Evolutionary conservation across 768 basidiomycete species (phyloP).

Genomic region (Suillus alpinus): DNA sequence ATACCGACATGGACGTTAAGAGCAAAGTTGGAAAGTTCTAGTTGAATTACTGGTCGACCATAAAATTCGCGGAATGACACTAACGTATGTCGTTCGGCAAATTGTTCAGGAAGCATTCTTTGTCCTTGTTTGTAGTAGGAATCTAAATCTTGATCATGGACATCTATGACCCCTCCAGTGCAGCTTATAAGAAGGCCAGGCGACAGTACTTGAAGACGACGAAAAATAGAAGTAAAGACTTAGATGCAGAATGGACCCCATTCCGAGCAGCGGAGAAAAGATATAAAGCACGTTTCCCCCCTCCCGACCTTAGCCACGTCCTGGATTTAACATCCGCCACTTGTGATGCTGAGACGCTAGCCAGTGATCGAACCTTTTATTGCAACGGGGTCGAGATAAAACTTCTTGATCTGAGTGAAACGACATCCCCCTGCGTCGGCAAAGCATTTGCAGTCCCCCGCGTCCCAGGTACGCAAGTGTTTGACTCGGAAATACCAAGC

Average conservation of each 20-base stretch:
- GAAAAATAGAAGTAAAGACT: constrained; percentile 43
- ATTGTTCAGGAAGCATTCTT: constrained; percentile 9
- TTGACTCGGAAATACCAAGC: neutral
- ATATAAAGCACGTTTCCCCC: constrained; percentile 78
- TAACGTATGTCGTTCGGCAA: constrained; percentile 9
- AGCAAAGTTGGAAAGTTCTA: neutral
- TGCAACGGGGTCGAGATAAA: constrained; percentile 31
- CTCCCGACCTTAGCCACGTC: constrained; percentile 65
- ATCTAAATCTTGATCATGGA: constrained; percentile 4
- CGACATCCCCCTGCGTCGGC: neutral
- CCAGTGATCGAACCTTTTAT: constrained; percentile 48
- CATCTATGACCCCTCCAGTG: constrained; percentile 44
- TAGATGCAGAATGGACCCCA: constrained; percentile 62
- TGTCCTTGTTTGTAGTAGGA: constrained; percentile 26
- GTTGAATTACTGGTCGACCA: constrained; percentile 8
- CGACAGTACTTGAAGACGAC: constrained; percentile 60
- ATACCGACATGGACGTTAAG: constrained; percentile 60
- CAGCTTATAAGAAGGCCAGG: constrained; percentile 58
- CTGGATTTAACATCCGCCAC: constrained; percentile 58
- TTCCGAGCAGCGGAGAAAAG: constrained; percentile 79
- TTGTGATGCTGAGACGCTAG: constrained; percentile 40
- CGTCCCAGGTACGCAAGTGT: constrained; percentile 20
- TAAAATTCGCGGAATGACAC: constrained; percentile 3
- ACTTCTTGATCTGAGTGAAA: neutral
- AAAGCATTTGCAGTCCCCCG: constrained; percentile 36